Evolutionary conservation across 306 rosid species (phyloP).

Genomic region (Corylus heterophylla): DNA sequence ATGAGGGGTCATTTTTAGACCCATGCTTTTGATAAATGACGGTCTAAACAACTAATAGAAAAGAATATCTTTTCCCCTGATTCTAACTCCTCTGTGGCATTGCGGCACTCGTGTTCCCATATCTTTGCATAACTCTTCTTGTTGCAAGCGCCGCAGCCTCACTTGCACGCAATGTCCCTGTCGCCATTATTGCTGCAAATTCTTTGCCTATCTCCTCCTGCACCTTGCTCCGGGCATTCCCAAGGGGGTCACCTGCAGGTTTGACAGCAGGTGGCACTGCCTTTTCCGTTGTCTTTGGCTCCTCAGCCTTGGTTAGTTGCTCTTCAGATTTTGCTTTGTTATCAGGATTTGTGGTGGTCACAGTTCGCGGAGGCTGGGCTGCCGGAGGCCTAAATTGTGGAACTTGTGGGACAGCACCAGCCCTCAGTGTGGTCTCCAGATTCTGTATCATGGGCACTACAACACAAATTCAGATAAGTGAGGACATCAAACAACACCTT

Average conservation of each 20-base stretch:
- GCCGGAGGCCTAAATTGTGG: conserved; percentile 70
- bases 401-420: conserved; percentile 79
- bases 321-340: background rate
- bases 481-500: background rate
- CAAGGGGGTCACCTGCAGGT: conserved; percentile 53
- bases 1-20: background rate
- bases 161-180: conserved; percentile 87
- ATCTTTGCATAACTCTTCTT: conserved; percentile 81
- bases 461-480: conserved; percentile 7
- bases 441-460: conserved; percentile 98
- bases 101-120: conserved; percentile 46
- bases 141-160: conserved; percentile 98
- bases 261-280: conserved; percentile 27
- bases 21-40: background rate
- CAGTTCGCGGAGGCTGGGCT: conserved; percentile 14
- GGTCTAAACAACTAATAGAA: background rate
- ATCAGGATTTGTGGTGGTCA: background rate
- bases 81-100: conserved; percentile 57
- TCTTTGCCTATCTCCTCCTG: conserved; percentile 83
- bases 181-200: conserved; percentile 84
- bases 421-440: conserved; percentile 69
- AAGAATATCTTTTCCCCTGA: background rate
- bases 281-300: conserved; percentile 19
- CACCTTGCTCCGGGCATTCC: conserved; percentile 75
- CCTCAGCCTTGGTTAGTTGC: too few species aligned